Conservation (phyloP, 2,329 filamentous ascomycete genomes). For the Hymenoscyphus fraxineus region DNA sequence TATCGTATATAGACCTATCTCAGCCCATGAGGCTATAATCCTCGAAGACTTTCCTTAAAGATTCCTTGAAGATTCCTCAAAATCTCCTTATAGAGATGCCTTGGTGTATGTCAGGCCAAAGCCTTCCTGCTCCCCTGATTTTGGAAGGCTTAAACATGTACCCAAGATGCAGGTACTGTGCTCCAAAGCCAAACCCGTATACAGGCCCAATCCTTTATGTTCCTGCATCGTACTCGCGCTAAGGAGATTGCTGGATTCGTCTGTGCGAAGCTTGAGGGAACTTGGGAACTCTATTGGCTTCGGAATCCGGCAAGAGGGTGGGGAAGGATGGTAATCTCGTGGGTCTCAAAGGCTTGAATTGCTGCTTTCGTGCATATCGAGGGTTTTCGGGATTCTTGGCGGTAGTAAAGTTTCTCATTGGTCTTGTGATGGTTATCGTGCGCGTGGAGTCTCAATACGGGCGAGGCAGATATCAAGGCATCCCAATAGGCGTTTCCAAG, state of each 20-base stretch:
- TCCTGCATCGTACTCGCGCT: background rate
- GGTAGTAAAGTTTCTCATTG: background rate
- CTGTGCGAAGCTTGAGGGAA: background rate
- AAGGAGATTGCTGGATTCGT: background rate
- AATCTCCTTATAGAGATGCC: background rate
- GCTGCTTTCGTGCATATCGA: background rate
- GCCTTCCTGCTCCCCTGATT: background rate
- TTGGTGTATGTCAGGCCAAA: background rate
- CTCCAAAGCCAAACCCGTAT: background rate
- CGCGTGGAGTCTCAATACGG: background rate
- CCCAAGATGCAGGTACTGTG: background rate
- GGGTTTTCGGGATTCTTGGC: background rate
- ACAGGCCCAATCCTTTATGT: background rate
- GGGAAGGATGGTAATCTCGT: slow-evolving; percentile 1
- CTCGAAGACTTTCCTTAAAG: background rate
- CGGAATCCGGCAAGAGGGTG: background rate
- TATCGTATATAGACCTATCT: background rate
- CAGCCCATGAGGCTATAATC: background rate
- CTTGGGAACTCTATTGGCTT: background rate
- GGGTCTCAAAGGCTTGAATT: background rate
- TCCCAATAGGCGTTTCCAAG: background rate
- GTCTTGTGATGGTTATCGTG: background rate
- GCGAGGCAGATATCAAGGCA: background rate
- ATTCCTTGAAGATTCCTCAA: too few species aligned
- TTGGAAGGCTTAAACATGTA: background rate